Evolutionary conservation across 202 grass and related monocot genomes (phyloP).

Genomic region (Alloteropsis angusta): DNA sequence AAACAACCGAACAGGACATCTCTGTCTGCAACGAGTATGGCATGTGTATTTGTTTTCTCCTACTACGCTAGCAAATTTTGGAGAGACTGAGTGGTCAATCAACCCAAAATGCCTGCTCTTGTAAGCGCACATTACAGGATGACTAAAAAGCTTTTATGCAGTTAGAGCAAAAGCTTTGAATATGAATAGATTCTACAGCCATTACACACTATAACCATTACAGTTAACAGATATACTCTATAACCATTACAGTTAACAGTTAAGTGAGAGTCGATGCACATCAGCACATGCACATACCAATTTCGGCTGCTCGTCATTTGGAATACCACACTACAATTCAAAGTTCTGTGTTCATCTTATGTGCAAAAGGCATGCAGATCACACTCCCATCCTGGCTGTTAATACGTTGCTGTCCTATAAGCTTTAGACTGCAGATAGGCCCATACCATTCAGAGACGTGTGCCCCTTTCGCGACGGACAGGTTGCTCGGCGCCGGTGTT

Average conservation of each 20-base stretch:
- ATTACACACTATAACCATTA: no score
- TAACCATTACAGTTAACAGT: no score
- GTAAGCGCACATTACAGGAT: background rate
- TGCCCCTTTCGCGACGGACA: conserved; percentile 8
- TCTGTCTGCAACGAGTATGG: background rate
- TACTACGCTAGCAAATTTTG: background rate
- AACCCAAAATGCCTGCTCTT: background rate
- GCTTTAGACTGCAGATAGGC: conserved; percentile 9
- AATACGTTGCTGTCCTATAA: conserved; percentile 27
- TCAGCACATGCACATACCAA: background rate
- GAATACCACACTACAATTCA: background rate
- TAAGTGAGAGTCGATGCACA: background rate
- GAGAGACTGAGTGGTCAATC: background rate
- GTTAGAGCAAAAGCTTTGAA: background rate
- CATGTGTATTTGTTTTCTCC: background rate
- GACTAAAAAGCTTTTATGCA: background rate
- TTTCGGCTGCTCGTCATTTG: background rate
- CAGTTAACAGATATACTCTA: no score
- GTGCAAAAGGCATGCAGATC: background rate
- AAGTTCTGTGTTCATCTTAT: background rate
- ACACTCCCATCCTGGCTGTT: conserved; percentile 23
- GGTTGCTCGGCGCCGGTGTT: conserved; percentile 14
- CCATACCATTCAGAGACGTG: conserved; percentile 19
- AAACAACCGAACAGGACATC: conserved; percentile 8
- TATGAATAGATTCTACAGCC: background rate